Evolutionary conservation across 2,329 filamentous ascomycete genomes (phyloP).

Genomic region (Fonsecaea pedrosoi): DNA sequence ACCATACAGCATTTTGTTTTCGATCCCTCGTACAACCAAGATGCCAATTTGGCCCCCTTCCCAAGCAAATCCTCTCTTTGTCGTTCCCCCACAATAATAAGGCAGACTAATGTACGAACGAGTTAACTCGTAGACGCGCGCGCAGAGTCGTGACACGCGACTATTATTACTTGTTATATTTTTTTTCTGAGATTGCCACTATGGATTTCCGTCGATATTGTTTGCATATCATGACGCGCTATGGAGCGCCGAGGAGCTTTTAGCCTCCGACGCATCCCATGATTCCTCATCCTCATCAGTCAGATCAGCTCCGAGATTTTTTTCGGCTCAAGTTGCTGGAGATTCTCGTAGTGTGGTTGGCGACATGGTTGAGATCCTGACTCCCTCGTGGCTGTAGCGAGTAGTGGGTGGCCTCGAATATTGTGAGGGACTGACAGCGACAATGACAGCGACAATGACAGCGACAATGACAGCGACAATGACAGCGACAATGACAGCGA

Average conservation of each 20-base stretch:
- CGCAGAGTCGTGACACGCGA: background rate
- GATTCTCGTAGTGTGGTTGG: background rate
- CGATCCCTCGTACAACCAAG: background rate
- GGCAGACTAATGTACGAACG: background rate
- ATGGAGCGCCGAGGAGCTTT: background rate
- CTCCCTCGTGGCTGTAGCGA: too few relatives aligned
- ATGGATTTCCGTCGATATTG: background rate
- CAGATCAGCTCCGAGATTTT: background rate
- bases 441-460: too few relatives aligned
- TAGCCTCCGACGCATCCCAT: background rate
- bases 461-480: background rate
- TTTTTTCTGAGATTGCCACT: background rate
- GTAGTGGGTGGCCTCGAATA: too few relatives aligned
- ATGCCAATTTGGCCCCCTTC: constrained; percentile 12
- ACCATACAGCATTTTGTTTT: too few relatives aligned
- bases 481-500: background rate
- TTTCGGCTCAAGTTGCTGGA: background rate
- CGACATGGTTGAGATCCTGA: background rate
- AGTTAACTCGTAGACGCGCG: background rate
- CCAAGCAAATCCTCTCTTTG: too few relatives aligned
- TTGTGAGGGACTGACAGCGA: too few relatives aligned
- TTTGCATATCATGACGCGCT: background rate
- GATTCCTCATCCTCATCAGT: background rate
- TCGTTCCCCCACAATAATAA: background rate
- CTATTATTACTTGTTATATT: too few relatives aligned